Conservation (phyloP, 2,329 filamentous ascomycete genomes). For the Fusarium goolgardi region DNA sequence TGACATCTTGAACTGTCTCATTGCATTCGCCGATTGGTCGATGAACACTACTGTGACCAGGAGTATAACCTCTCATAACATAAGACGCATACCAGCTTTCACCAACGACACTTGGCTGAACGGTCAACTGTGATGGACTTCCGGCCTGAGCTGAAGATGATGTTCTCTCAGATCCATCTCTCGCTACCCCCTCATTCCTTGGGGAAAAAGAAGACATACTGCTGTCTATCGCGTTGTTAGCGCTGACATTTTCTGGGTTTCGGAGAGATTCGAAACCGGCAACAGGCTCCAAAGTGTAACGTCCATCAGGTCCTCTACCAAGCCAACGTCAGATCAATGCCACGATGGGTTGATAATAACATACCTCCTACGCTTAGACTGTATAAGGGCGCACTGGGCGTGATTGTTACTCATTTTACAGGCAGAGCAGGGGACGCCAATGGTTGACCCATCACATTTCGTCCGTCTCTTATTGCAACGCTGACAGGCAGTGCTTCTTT, state of each 20-base stretch:
- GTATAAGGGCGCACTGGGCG: neutral
- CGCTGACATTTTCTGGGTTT: accelerated
- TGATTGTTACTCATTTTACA: conserved; percentile 9
- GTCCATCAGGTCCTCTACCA: neutral
- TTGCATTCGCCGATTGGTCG: neutral
- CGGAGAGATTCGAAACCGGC: neutral
- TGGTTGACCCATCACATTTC: conserved; percentile 4
- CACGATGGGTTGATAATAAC: accelerated
- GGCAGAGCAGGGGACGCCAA: neutral
- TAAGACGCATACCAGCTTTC: conserved; percentile 14
- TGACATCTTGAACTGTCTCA: neutral
- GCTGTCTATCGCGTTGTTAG: accelerated
- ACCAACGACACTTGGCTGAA: neutral
- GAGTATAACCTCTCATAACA: conserved; percentile 17
- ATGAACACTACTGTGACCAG: conserved; percentile 1
- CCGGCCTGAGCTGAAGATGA: neutral
- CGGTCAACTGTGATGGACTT: neutral
- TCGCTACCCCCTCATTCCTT: accelerated
- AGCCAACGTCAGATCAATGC: accelerated
- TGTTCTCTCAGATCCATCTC: accelerated
- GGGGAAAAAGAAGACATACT: accelerated
- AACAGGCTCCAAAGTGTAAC: neutral
- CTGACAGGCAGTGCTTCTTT: neutral
- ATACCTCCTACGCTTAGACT: neutral
- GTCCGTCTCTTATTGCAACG: conserved; percentile 10